Conservation (phyloP, 1,284 basidiomycete genomes). For the Ustilago esculenta region DNA sequence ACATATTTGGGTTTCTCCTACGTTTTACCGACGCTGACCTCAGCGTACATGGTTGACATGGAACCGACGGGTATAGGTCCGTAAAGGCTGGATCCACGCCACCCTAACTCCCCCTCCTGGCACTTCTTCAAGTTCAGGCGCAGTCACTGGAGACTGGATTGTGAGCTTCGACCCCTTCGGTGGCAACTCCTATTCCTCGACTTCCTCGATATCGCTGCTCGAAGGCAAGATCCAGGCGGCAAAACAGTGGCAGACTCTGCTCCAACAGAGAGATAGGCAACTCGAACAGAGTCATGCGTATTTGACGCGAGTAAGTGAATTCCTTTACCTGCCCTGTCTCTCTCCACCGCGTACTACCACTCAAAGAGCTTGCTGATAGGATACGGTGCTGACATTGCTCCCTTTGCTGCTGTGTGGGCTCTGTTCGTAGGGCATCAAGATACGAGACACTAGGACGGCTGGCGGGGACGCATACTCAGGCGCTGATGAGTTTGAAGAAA, state of each 20-base stretch:
- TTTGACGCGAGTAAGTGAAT: conserved; percentile 17
- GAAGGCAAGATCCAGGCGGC: conserved; percentile 35
- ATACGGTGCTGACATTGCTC: neutral
- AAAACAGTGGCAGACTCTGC: conserved; percentile 38
- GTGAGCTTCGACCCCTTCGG: conserved; percentile 29
- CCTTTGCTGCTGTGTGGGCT: neutral
- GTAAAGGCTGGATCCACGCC: conserved; percentile 37
- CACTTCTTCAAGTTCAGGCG: conserved; percentile 1
- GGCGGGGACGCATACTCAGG: conserved; percentile 18
- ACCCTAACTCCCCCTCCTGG: conserved; percentile 10
- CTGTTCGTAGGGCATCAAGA: conserved; percentile 5
- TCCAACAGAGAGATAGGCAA: conserved; percentile 39
- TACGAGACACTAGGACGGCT: conserved; percentile 19
- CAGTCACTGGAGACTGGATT: conserved; percentile 19
- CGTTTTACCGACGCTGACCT: neutral
- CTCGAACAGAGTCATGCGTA: conserved; percentile 32
- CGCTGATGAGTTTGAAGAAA: conserved; percentile 32
- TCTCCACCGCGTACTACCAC: neutral
- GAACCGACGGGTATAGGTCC: conserved; percentile 1
- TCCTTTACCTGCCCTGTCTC: too few species aligned
- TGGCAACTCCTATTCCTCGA: conserved; percentile 25
- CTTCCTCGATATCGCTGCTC: conserved; percentile 22
- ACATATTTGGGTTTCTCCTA: too few species aligned
- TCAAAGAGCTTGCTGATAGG: too few species aligned
- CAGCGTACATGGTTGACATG: neutral